A percentile compares a stretch with the other conserved stretches of the same genome.
phyloP scores from a whole-genome alignment of 2,329 filamentous ascomycete species.

The Exserohilum rostratum region DNA sequence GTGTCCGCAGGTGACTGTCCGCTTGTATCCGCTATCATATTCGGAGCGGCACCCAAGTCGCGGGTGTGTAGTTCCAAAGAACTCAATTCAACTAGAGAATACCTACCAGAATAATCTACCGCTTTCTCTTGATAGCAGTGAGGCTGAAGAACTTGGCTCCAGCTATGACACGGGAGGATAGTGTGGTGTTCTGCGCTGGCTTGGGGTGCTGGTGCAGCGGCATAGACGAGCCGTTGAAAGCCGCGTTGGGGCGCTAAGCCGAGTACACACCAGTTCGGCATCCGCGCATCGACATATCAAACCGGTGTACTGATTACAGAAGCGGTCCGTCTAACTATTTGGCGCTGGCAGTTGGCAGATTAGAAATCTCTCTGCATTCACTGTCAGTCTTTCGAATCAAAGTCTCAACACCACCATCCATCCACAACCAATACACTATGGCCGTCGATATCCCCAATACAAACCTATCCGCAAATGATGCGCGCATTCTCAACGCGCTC shows the following conservation, averaged over 20 bases:
- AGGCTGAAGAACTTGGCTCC: background rate
- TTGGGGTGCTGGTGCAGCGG: background rate
- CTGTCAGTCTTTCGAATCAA: background rate
- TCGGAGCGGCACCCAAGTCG: background rate
- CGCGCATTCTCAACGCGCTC: constrained; percentile 46
- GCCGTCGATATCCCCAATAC: constrained; percentile 55
- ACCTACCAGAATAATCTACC: no score
- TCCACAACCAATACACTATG: constrained; percentile 18
- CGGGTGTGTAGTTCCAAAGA: background rate
- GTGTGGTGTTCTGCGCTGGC: background rate
- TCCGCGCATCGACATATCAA: constrained; percentile 3
- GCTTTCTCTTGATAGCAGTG: background rate
- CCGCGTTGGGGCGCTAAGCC: constrained; percentile 11
- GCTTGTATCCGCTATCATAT: constrained; percentile 23
- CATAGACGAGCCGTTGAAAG: constrained; percentile 2
- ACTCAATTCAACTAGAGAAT: background rate
- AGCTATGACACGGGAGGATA: background rate
- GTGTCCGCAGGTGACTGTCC: constrained; percentile 27
- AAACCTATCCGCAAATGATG: constrained; percentile 45
- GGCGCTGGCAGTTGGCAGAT: background rate
- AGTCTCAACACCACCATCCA: background rate
- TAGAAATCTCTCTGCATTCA: background rate
- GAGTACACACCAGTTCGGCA: background rate
- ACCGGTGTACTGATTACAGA: background rate
- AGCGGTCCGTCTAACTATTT: background rate